Base-by-base conservation (phyloP, 208 protist species). In the Porcisia hertigi region DNA sequence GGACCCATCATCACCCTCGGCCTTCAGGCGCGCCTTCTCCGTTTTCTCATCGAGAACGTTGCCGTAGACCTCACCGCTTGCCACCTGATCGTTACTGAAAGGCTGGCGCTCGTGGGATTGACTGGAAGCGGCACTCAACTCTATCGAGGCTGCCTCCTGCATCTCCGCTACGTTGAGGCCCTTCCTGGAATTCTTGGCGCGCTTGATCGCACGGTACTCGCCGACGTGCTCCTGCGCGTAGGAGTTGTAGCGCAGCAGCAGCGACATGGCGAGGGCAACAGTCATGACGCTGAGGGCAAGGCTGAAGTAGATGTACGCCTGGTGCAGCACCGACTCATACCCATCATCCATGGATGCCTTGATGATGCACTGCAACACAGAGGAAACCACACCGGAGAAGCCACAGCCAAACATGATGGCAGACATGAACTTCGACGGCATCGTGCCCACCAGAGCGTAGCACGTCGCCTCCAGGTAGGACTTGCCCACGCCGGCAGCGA, bases 381-480 rank as follows among this genome's bases (percentile, higher is more conserved):
- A 92, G 25, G 88, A 59, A 39, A 91, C 86, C 9, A 94, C 82
- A 36, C 93, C 93, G 14, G 88, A 92, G 75, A 91, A 86, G 65
- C 88, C 89, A 58, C 87, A 93, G 73, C 95, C 95, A 80, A 92
- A 89, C 94, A 98, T 97, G 52, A 96, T 73, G 16, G 90, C 91
- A 25, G 91, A 89, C 86, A 93, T 97, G 73, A 96, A 97, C 76
- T 92, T 88, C 6, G 86, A 70, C 59, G 89, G 89, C 85, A 98
- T 92, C 12, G 79, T 85, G 47, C 86, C 86, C 0, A 90, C 94
- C 52, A 97, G 60, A 12, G 88, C 92, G 82, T 98, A 98, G 70
- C 89, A 88, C 39, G 89, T 95, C 20, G 88, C 89, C 80, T 98
- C 89, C 39, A 94, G 75, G 72, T 96, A 95, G 30, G 92, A 89